phyloP scores from a whole-genome alignment of 2,329 filamentous ascomycete genomes.

The Capronia coronata region DNA sequence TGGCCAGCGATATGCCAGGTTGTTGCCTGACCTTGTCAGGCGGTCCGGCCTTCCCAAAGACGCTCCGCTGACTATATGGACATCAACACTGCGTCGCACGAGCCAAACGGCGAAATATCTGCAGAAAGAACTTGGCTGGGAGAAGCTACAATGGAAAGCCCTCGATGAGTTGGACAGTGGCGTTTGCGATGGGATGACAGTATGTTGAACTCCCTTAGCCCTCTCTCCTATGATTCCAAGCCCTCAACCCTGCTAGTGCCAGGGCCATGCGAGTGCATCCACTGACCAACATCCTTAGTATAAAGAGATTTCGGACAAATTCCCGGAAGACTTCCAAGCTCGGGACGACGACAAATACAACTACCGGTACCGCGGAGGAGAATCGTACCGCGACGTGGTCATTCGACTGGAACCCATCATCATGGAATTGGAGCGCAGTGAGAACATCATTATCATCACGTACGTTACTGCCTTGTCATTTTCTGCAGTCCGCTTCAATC shows the following conservation, averaged over 20 bases:
- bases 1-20: constrained; percentile 78
- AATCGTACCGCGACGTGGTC: constrained; percentile 93
- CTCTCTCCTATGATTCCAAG: too few species aligned
- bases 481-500: not conserved
- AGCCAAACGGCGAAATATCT: constrained; percentile 86
- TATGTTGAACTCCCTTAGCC: constrained; percentile 2
- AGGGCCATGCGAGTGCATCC: too few species aligned
- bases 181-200: constrained; percentile 88
- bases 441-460: constrained; percentile 96
- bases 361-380: constrained; percentile 94
- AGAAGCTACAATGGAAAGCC: constrained; percentile 97
- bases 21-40: constrained; percentile 75
- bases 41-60: constrained; percentile 71
- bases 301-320: constrained; percentile 83
- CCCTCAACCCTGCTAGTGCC: too few species aligned
- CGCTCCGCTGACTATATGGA: constrained; percentile 65
- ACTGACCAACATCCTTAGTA: constrained; percentile 44
- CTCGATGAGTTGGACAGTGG: constrained; percentile 95
- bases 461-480: constrained; percentile 7
- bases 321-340: constrained; percentile 89
- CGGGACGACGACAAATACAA: constrained; percentile 99
- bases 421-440: constrained; percentile 94
- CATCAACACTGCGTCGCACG: constrained; percentile 71
- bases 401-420: constrained; percentile 98
- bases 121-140: constrained; percentile 61